A percentile compares a stretch with the other conserved stretches of the same genome.
These are phyloP conservation scores for Vigna radiata DNA, from an alignment of 306 rosid species.

Conservation along the genomic window DNA sequence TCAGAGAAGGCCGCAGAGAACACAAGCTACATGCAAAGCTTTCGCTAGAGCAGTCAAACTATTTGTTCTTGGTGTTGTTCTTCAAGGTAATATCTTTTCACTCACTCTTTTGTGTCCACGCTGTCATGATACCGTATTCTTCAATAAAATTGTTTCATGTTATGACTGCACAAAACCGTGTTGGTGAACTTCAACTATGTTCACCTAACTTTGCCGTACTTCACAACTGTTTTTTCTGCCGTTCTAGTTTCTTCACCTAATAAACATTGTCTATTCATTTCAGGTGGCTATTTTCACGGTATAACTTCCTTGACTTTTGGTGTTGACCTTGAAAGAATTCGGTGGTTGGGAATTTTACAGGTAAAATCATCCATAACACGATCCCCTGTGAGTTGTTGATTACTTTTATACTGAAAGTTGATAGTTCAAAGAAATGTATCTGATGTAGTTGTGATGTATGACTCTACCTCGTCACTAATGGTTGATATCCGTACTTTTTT, in stretches of 20 bases:
- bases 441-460: neutral
- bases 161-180: neutral
- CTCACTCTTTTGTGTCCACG: neutral
- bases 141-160: neutral
- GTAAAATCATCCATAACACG: conserved; percentile 46
- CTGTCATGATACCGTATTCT: neutral
- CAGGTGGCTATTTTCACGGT: conserved; percentile 97
- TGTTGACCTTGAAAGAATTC: conserved; percentile 73
- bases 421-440: neutral
- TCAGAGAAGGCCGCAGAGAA: conserved; percentile 66
- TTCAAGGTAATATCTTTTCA: conserved; percentile 72
- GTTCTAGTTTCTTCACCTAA: neutral
- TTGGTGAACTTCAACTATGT: neutral
- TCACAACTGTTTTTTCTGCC: neutral
- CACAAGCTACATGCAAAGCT: conserved; percentile 69
- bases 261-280: conserved; percentile 43
- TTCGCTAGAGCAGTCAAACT: conserved; percentile 62
- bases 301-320: conserved; percentile 77
- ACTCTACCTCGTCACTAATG: neutral
- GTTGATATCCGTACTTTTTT: neutral
- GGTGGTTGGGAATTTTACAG: conserved; percentile 89
- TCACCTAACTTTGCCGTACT: neutral
- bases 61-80: conserved; percentile 71
- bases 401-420: neutral
- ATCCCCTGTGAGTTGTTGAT: conserved; percentile 23